Evolutionary conservation across 805 yeast genomes (phyloP).

Genomic region (Hanseniaspora nectarophila): DNA sequence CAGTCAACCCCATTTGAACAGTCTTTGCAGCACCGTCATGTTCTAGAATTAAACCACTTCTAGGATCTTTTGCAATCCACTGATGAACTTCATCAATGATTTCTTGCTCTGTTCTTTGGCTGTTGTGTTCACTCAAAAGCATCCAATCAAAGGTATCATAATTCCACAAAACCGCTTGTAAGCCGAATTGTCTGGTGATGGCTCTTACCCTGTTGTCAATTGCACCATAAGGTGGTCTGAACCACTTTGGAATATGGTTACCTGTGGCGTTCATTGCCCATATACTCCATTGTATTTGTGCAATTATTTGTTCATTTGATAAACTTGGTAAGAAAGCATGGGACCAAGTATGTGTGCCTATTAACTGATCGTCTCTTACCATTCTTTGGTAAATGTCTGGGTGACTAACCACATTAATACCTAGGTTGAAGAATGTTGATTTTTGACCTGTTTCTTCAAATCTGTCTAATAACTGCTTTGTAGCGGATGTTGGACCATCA

Average conservation of each 20-base stretch:
- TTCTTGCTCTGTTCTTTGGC: constrained; percentile 35
- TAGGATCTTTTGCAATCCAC: constrained; percentile 35
- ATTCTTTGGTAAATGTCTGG: constrained; percentile 61
- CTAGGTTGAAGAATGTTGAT: constrained; percentile 76
- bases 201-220: constrained; percentile 75
- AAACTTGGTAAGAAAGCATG: constrained; percentile 74
- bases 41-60: constrained; percentile 51
- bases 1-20: too few relatives aligned
- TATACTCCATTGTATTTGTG: constrained; percentile 86
- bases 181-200: constrained; percentile 71
- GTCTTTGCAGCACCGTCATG: constrained; percentile 67
- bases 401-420: constrained; percentile 61
- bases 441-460: constrained; percentile 32
- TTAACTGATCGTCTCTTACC: constrained; percentile 53
- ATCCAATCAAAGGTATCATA: constrained; percentile 88
- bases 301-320: constrained; percentile 67
- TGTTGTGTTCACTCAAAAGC: constrained; percentile 36
- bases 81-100: constrained; percentile 43
- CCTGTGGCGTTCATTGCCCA: constrained; percentile 98
- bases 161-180: constrained; percentile 85
- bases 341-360: constrained; percentile 88
- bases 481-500: constrained; percentile 80
- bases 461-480: constrained; percentile 46
- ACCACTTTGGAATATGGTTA: constrained; percentile 77
- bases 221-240: constrained; percentile 95